Evolutionary conservation across 1,284 basidiomycete species (phyloP), one percentile per base, ranked within the genome.

Genomic region (Volvariella surrecta): DNA sequence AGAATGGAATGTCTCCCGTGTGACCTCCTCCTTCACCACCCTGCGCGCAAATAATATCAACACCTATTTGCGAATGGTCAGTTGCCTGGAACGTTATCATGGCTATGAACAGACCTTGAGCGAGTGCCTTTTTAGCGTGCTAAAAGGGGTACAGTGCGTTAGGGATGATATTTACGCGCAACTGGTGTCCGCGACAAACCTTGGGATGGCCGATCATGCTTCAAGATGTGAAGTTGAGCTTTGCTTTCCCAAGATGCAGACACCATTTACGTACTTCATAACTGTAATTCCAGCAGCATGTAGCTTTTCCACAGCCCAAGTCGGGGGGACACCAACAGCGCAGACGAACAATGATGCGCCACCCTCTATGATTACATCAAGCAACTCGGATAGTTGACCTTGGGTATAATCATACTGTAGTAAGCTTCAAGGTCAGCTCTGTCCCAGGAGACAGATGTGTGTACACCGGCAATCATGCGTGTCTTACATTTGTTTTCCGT

Each of bases 161-260:
- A 32, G 21, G 3, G 37, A 15, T 24, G 13, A 40, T 28, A 28
- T 11, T 6, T n/a, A 10, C 20, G 31, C 35, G 39, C 13, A 16
- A 45, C n/a, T 16, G 42, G 17, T 19, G 31, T 4, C n/a, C n/a
- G 16, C n/a, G 4, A 32, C n/a, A 19, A 40, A 78, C 80, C 66
- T 88, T 92, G n/a, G 86, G 86, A 54, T 88, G 82, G 18, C 89
- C 90, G 47, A 95, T 71, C 87, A 95, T 93, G 66, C 82, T 85
- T 43, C 38, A 24, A 44, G 34, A 24, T 39, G 16, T 44, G 19
- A 43, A 35, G 13, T 31, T 15, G 20, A 20, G 13, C 8, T 15
- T 21, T 28, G 6, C 6, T 6, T 28, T 28, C 24, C 24, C 3
- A 22, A 37, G 21, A 16, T 32, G 13, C 20, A 32, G 28, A 34